phyloP scores from a whole-genome alignment of 2,329 filamentous ascomycete species.

The Helicocarpus griseus region DNA sequence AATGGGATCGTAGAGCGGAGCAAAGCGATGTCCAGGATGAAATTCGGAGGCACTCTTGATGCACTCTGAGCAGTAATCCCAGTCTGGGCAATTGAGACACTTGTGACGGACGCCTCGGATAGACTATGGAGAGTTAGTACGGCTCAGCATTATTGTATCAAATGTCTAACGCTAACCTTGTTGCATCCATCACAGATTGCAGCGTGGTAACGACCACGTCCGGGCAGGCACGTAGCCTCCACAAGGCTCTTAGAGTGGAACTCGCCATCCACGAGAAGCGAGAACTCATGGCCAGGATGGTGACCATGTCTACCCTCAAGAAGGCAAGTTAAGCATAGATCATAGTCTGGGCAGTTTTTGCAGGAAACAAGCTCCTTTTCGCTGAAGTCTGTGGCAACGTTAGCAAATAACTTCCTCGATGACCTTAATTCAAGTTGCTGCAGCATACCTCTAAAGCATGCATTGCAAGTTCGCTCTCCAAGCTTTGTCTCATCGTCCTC shows the following conservation, averaged over 20 bases:
- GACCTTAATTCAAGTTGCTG: background rate
- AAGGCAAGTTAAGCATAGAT: constrained; percentile 81
- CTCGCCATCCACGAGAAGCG: constrained; percentile 34
- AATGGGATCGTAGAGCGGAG: constrained; percentile 68
- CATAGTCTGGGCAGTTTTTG: constrained; percentile 74
- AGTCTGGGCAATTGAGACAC: constrained; percentile 93
- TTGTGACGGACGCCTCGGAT: constrained; percentile 90
- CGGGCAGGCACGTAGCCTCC: constrained; percentile 60
- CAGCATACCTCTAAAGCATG: constrained; percentile 50
- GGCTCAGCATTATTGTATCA: background rate
- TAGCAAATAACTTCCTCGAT: constrained; percentile 13
- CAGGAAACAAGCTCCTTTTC: constrained; percentile 82
- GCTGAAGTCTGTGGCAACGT: constrained; percentile 47
- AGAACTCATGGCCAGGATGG: constrained; percentile 77
- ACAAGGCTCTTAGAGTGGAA: constrained; percentile 52
- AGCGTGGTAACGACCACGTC: constrained; percentile 71
- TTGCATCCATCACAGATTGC: constrained; percentile 95
- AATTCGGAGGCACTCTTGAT: constrained; percentile 54
- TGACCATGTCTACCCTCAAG: constrained; percentile 71
- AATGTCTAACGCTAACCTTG: constrained; percentile 37
- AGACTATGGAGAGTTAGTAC: constrained; percentile 38
- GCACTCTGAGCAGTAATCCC: constrained; percentile 85
- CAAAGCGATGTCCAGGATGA: constrained; percentile 81
- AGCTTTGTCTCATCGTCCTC: background rate
- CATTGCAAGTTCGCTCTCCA: constrained; percentile 41